Percentiles rank a stretch among this genome's conserved stretches.
Conservation (phyloP, 306 rosid species). For the Casuarina glauca region DNA sequence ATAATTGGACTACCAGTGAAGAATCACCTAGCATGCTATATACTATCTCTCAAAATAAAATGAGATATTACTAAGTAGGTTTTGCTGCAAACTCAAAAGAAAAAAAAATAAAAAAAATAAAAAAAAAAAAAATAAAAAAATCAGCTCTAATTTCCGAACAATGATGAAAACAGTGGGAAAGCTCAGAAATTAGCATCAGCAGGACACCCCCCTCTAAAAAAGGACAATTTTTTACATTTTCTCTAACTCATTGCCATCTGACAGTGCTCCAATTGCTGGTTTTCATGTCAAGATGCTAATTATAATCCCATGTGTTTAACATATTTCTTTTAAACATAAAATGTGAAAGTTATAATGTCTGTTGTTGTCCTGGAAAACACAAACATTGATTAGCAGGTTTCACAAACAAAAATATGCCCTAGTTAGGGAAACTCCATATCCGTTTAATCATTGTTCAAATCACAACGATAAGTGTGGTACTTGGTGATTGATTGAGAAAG, state of each 20-base stretch:
- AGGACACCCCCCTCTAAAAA: not conserved
- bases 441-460: not conserved
- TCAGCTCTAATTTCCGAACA: not conserved
- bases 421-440: not conserved
- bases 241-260: not conserved
- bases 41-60: not conserved
- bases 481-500: not conserved
- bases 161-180: not conserved
- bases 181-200: not conserved
- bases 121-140: not conserved
- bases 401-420: not conserved
- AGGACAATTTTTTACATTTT: not conserved
- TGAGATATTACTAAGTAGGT: not conserved
- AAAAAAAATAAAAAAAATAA: not conserved
- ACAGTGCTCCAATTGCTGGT: not conserved
- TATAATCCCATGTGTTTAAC: not conserved
- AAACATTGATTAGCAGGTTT: not conserved
- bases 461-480: not conserved
- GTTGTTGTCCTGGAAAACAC: not conserved
- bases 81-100: not conserved
- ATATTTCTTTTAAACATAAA: not conserved
- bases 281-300: not conserved
- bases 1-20: not conserved
- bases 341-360: not conserved
- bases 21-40: not conserved